phyloP scores from a whole-genome alignment of 805 yeast genomes.

The Metschnikowia lunata region DNA sequence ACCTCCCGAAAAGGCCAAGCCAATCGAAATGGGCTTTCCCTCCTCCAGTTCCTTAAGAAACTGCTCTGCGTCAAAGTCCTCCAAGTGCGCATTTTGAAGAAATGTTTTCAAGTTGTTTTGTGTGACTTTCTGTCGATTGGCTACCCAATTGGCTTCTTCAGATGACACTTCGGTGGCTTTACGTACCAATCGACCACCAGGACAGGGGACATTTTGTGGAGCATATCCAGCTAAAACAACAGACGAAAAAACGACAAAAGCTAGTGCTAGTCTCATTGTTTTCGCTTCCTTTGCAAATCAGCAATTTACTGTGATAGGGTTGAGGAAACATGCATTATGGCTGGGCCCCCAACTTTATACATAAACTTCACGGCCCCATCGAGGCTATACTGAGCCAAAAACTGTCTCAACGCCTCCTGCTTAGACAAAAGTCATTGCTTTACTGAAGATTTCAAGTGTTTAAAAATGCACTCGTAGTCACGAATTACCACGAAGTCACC shows the following conservation, averaged over 20 bases:
- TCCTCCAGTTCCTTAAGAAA: slow-evolving; percentile 3
- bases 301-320: too few relatives aligned
- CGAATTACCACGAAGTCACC: too few relatives aligned
- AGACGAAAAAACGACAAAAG: not conserved
- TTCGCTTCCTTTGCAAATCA: too few relatives aligned
- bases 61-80: slow-evolving; percentile 5
- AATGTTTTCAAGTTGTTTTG: not conserved
- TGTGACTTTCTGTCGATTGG: not conserved
- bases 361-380: too few relatives aligned
- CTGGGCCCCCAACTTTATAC: too few relatives aligned
- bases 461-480: too few relatives aligned
- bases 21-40: slow-evolving; percentile 1
- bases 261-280: not conserved
- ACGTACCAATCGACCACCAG: slow-evolving; percentile 6
- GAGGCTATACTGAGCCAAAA: too few relatives aligned
- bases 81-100: slow-evolving; percentile 5
- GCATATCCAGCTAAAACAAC: slow-evolving; percentile 3
- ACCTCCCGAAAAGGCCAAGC: slow-evolving; percentile 12
- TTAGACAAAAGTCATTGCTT: too few relatives aligned
- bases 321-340: too few relatives aligned
- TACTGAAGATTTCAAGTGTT: too few relatives aligned
- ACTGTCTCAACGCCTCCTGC: too few relatives aligned
- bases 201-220: slow-evolving; percentile 4
- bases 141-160: slow-evolving; percentile 7
- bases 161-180: slow-evolving; percentile 4